Percentiles rank a stretch among this genome's conserved stretches.
Conservation (phyloP, 768 basidiomycete species). For the Hygrophorus russula region DNA sequence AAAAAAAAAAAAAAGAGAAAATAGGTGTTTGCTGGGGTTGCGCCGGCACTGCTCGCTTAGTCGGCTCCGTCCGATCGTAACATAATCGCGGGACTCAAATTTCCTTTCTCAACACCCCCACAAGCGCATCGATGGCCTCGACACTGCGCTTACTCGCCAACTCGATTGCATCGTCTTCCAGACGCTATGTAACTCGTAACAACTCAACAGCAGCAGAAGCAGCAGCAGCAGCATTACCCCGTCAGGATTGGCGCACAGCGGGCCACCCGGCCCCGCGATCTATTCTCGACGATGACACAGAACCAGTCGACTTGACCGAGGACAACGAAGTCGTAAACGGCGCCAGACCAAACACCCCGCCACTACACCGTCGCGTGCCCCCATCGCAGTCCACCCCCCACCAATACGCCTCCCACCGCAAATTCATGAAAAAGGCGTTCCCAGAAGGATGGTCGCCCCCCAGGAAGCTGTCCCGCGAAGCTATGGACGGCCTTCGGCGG, state of each 20-base stretch:
- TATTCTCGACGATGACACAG: slow-evolving; percentile 36
- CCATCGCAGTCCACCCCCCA: slow-evolving; percentile 32
- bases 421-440: slow-evolving; percentile 39
- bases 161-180: neutral
- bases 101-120: neutral
- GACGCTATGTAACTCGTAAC: slow-evolving; percentile 3
- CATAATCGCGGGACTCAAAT: slow-evolving; percentile 4
- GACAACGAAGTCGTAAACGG: slow-evolving; percentile 40
- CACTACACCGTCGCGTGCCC: slow-evolving; percentile 26
- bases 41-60: slow-evolving; percentile 1
- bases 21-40: neutral
- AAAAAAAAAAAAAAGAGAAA: slow-evolving; percentile 2
- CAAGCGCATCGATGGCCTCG: neutral
- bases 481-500: slow-evolving; percentile 70
- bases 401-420: slow-evolving; percentile 39
- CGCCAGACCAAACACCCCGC: slow-evolving; percentile 22
- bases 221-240: slow-evolving; percentile 6
- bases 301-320: slow-evolving; percentile 37
- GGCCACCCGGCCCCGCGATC: slow-evolving; percentile 29
- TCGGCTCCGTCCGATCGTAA: slow-evolving; percentile 17
- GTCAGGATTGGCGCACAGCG: slow-evolving; percentile 27
- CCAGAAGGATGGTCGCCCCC: slow-evolving; percentile 70
- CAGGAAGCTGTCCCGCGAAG: slow-evolving; percentile 69
- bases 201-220: slow-evolving; percentile 2
- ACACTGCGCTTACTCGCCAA: neutral